Conservation (phyloP, 1,284 basidiomycete genomes). For the Moniliella sp. region DNA sequence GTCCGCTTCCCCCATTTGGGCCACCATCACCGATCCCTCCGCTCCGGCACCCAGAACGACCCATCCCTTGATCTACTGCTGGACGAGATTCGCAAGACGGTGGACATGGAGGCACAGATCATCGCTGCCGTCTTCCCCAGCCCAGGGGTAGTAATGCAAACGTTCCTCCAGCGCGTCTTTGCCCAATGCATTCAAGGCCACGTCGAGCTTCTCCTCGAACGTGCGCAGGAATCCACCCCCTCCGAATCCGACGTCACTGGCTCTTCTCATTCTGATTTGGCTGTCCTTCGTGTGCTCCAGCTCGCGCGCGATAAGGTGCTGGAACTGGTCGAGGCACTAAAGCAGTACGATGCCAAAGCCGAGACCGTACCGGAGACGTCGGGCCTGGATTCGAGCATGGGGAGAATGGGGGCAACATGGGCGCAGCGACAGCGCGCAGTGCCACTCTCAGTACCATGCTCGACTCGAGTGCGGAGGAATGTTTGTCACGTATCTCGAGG, state of each 20-base stretch:
- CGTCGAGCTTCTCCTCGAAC: slow-evolving; percentile 30
- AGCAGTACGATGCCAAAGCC: slow-evolving; percentile 56
- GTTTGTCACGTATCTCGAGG: slow-evolving; percentile 74
- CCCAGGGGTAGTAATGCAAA: slow-evolving; percentile 90
- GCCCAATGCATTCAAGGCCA: slow-evolving; percentile 51
- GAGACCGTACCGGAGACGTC: slow-evolving; percentile 1
- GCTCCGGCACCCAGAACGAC: slow-evolving; percentile 57
- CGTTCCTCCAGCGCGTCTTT: slow-evolving; percentile 89
- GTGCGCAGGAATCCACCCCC: slow-evolving; percentile 14
- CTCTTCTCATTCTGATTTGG: slow-evolving; percentile 38
- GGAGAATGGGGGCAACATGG: too few species aligned
- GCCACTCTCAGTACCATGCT: slow-evolving; percentile 49
- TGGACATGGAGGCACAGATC: slow-evolving; percentile 86
- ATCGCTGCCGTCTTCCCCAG: slow-evolving; percentile 96
- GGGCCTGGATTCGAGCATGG: too few species aligned
- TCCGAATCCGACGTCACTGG: slow-evolving; percentile 2
- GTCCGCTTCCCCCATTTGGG: slow-evolving; percentile 60
- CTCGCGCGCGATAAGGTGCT: slow-evolving; percentile 63
- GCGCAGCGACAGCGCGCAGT: too few species aligned
- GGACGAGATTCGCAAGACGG: slow-evolving; percentile 66
- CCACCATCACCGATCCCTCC: slow-evolving; percentile 43
- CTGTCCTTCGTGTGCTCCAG: slow-evolving; percentile 73
- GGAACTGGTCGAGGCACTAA: slow-evolving; percentile 68
- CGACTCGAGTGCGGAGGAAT: slow-evolving; percentile 85
- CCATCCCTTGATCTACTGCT: slow-evolving; percentile 59